These are phyloP conservation scores for Lachnellula subtilissima DNA, from an alignment of 2,329 filamentous ascomycete species.

Conservation along the genomic window DNA sequence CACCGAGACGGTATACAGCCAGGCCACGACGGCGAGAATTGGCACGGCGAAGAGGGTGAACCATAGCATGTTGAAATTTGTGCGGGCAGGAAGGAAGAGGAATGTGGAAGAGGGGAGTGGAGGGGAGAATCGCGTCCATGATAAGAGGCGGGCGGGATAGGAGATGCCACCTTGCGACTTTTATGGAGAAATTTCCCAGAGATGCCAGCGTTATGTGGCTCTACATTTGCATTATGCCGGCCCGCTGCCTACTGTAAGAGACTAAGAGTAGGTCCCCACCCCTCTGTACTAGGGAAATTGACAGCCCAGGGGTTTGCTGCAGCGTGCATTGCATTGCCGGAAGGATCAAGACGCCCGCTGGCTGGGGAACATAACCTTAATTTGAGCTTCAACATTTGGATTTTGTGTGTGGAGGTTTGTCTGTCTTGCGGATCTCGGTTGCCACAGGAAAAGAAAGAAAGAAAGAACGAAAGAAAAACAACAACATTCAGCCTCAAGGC, in stretches of 20 bases:
- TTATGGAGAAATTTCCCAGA: neutral
- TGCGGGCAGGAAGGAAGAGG: neutral
- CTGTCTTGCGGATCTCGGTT: neutral
- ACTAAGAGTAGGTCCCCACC: no score
- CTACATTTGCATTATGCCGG: neutral
- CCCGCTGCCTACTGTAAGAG: neutral
- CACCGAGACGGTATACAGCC: slow-evolving; percentile 33
- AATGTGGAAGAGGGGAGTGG: neutral
- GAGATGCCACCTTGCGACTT: slow-evolving; percentile 9
- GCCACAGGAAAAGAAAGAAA: neutral
- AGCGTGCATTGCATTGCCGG: slow-evolving; percentile 5
- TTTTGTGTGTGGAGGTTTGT: neutral
- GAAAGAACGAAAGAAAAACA: neutral
- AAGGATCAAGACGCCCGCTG: neutral
- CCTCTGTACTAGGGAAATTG: neutral
- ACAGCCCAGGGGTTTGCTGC: neutral
- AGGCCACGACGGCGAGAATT: slow-evolving; percentile 35
- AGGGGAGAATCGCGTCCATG: neutral
- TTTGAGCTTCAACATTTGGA: neutral
- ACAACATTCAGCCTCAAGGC: neutral
- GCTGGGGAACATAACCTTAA: neutral
- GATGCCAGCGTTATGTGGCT: neutral
- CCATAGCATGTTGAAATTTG: slow-evolving; percentile 25
- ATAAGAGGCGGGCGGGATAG: neutral
- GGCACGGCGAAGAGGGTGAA: slow-evolving; percentile 29